These are phyloP conservation scores for Nemophila menziesii DNA, from an alignment of 257 asterid species.

Conservation along the genomic window DNA sequence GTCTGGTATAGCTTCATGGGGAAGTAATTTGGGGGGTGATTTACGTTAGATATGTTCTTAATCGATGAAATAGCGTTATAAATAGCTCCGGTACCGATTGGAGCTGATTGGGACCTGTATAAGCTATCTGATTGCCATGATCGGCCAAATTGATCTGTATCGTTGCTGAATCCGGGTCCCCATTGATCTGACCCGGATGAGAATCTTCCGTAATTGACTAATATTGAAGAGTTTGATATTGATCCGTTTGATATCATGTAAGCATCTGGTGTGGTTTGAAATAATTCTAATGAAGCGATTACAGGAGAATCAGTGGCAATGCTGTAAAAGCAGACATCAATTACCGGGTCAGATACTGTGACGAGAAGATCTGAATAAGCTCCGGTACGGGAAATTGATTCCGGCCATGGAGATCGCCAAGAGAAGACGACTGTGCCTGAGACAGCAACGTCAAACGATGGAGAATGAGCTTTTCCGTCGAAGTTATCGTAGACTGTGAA, in stretches of 20 bases:
- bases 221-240: constrained; percentile 28
- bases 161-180: constrained; percentile 90
- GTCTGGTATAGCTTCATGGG: constrained; percentile 71
- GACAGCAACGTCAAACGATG: constrained; percentile 87
- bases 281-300: constrained; percentile 53
- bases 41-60: constrained; percentile 31
- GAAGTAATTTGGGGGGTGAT: constrained; percentile 56
- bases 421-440: constrained; percentile 79
- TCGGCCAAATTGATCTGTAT: constrained; percentile 65
- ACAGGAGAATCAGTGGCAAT: constrained; percentile 93
- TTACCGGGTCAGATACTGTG: constrained; percentile 25
- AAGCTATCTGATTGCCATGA: constrained; percentile 67
- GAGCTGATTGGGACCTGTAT: constrained; percentile 18
- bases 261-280: constrained; percentile 38
- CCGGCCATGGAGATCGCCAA: constrained; percentile 89
- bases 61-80: constrained; percentile 58
- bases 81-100: constrained; percentile 23
- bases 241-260: constrained; percentile 25
- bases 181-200: constrained; percentile 79
- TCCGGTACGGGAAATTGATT: constrained; percentile 47
- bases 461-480: constrained; percentile 69
- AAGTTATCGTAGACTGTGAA: constrained; percentile 86
- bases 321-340: constrained; percentile 80
- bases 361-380: constrained; percentile 87
- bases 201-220: constrained; percentile 77